These are phyloP conservation scores for barley (Hordeum vulgare) DNA, from an alignment of 176 grass and related monocot genomes.

Conservation along the genomic window DNA sequence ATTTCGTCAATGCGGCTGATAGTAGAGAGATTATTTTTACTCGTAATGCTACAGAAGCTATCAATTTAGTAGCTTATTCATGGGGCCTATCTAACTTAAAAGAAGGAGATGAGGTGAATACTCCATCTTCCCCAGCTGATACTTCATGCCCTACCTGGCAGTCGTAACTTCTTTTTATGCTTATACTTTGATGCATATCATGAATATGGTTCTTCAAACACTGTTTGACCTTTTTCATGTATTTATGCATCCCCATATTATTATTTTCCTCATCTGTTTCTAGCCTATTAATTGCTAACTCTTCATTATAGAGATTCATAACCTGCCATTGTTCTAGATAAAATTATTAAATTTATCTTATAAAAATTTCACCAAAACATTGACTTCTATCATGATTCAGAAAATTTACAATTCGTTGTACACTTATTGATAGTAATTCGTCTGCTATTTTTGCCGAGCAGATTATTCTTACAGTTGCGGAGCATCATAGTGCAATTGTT, in stretches of 20 bases:
- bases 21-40: slow-evolving; percentile 94
- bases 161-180: background rate
- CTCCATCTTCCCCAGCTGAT: background rate
- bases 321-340: background rate
- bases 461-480: slow-evolving; percentile 80
- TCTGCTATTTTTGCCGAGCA: slow-evolving; percentile 16
- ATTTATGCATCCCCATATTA: background rate
- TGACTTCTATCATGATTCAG: background rate
- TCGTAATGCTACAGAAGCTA: slow-evolving; percentile 93
- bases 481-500: slow-evolving; percentile 91
- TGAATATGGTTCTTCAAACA: background rate
- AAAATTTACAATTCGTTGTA: background rate
- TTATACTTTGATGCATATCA: background rate
- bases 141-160: background rate
- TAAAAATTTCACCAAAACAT: background rate
- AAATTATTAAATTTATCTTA: background rate
- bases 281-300: background rate
- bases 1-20: slow-evolving; percentile 71
- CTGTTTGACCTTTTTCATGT: background rate
- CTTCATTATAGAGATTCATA: slow-evolving; percentile 6
- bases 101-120: slow-evolving; percentile 65
- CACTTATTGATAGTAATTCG: background rate
- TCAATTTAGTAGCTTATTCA: slow-evolving; percentile 91
- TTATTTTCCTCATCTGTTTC: background rate
- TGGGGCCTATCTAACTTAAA: slow-evolving; percentile 86